Evolutionary conservation across 2,329 filamentous ascomycete genomes (phyloP).

Genomic region (Claviceps sp.): DNA sequence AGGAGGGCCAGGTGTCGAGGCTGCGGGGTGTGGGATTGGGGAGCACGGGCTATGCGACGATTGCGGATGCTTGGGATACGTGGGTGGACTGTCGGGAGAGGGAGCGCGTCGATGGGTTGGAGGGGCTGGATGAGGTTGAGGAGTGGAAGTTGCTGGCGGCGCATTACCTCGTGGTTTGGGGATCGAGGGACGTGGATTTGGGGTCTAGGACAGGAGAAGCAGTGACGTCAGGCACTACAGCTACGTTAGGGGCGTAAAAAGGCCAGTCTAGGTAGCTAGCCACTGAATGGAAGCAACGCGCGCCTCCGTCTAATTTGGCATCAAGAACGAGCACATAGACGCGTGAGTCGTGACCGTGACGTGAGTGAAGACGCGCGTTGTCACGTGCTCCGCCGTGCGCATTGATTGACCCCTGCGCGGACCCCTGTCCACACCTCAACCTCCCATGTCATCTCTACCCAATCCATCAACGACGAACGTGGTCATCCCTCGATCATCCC

Average conservation of each 20-base stretch:
- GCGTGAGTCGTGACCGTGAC: background rate
- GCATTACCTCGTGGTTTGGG: slow-evolving; percentile 89
- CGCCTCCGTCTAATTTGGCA: too few species aligned
- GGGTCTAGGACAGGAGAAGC: background rate
- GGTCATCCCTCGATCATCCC: background rate
- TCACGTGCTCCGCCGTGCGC: background rate
- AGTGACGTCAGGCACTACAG: too few species aligned
- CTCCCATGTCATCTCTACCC: background rate
- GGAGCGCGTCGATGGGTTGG: slow-evolving; percentile 62
- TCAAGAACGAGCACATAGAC: background rate
- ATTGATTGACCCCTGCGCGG: too few species aligned
- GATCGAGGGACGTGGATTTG: slow-evolving; percentile 42
- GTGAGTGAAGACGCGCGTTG: background rate
- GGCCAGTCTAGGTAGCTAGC: too few species aligned
- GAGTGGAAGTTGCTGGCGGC: slow-evolving; percentile 79
- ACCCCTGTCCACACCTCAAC: background rate
- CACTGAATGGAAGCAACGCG: too few species aligned
- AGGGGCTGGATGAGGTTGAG: slow-evolving; percentile 90
- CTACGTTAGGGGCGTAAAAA: too few species aligned
- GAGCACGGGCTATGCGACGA: slow-evolving; percentile 26
- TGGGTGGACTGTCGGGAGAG: slow-evolving; percentile 65
- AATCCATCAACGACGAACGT: background rate
- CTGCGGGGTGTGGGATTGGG: slow-evolving; percentile 54
- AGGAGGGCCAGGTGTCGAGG: slow-evolving; percentile 54
- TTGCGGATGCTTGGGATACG: slow-evolving; percentile 53